phyloP scores from a whole-genome alignment of 176 grass and related monocot genomes.

The Areca catechu region DNA sequence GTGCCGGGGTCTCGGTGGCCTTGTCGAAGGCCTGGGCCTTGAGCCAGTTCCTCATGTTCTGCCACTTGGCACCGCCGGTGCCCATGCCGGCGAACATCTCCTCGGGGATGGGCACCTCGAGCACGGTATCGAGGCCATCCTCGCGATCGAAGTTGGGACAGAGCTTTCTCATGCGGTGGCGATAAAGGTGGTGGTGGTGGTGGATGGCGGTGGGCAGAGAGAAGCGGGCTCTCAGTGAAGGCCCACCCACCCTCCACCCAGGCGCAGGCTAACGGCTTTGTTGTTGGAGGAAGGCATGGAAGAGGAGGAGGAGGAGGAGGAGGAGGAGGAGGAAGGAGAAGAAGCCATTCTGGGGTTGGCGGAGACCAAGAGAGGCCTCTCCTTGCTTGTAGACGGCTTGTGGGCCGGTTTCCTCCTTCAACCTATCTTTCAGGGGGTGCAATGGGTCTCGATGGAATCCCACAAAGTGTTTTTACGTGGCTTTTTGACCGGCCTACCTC shows the following conservation, averaged over 20 bases:
- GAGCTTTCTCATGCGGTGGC: slow-evolving; percentile 65
- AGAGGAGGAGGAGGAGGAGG: neutral
- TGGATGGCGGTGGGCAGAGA: neutral
- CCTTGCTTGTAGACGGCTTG: slow-evolving; percentile 1
- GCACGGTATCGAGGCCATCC: slow-evolving; percentile 83
- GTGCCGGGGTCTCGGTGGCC: slow-evolving; percentile 30
- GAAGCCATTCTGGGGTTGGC: too few relatives aligned
- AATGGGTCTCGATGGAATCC: too few relatives aligned
- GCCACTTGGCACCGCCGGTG: slow-evolving; percentile 19
- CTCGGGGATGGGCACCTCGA: slow-evolving; percentile 96
- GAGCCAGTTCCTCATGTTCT: slow-evolving; percentile 81
- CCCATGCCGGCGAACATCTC: slow-evolving; percentile 63
- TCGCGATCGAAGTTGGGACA: slow-evolving; percentile 82
- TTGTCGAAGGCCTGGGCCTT: slow-evolving; percentile 83
- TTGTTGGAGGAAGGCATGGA: too few relatives aligned
- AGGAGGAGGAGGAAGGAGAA: neutral
- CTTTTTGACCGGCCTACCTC: too few relatives aligned
- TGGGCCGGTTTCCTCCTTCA: neutral
- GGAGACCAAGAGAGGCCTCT: neutral
- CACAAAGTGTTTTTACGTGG: too few relatives aligned
- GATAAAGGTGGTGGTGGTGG: neutral
- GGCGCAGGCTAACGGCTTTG: too few relatives aligned
- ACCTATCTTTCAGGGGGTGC: neutral
- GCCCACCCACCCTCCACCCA: too few relatives aligned
- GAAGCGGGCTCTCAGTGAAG: neutral